These are phyloP conservation scores for Ploettnerulaceae sp. DNA, from an alignment of 2,329 filamentous ascomycete species.

Conservation along the genomic window DNA sequence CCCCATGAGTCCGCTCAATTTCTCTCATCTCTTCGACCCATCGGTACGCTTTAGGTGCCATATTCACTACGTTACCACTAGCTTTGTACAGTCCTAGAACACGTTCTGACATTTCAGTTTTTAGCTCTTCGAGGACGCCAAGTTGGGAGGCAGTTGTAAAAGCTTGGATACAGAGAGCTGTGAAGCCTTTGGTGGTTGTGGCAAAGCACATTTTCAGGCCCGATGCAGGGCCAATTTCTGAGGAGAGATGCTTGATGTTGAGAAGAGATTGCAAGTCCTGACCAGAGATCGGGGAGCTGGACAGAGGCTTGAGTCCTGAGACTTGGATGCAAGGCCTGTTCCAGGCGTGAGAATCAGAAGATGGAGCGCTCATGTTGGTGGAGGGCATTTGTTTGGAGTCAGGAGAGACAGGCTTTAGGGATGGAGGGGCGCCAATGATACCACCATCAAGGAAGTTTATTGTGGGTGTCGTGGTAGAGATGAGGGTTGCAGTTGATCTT, in stretches of 20 bases:
- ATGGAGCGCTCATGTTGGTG: background rate
- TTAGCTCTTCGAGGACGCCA: constrained; percentile 57
- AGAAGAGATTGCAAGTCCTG: constrained; percentile 40
- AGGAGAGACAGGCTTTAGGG: background rate
- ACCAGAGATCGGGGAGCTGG: constrained; percentile 39
- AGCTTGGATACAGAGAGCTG: constrained; percentile 63
- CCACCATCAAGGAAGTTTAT: constrained; percentile 53
- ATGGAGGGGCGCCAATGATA: constrained; percentile 46
- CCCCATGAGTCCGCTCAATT: constrained; percentile 61
- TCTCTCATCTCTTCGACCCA: constrained; percentile 77
- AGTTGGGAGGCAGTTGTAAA: constrained; percentile 64
- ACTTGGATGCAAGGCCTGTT: constrained; percentile 37
- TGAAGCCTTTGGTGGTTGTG: constrained; percentile 57
- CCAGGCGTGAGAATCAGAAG: constrained; percentile 13
- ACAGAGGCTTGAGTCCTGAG: constrained; percentile 44
- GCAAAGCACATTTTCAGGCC: constrained; percentile 65
- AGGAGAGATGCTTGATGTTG: constrained; percentile 45
- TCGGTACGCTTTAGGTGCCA: constrained; percentile 67
- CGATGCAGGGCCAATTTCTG: constrained; percentile 49
- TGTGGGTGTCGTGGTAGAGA: constrained; percentile 35
- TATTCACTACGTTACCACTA: constrained; percentile 48
- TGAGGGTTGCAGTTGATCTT: constrained; percentile 41
- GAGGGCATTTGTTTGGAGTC: background rate
- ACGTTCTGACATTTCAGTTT: constrained; percentile 47
- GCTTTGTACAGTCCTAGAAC: constrained; percentile 44